Conservation (phyloP, 768 basidiomycete species). For the Russula griseocarnosa region DNA sequence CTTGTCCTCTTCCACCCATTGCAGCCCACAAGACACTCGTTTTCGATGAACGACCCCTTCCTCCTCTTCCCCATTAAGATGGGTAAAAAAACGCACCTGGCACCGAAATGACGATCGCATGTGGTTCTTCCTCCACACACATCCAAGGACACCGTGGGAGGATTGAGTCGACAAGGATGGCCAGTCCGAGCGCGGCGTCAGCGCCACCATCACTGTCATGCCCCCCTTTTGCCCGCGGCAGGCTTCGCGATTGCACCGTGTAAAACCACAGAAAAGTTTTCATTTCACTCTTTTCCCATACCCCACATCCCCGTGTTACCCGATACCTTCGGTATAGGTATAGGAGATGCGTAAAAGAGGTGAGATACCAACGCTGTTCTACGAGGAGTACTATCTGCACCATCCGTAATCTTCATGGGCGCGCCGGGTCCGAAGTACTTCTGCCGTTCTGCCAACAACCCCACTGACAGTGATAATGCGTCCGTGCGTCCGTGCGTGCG, state of each 20-base stretch:
- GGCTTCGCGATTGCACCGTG: constrained; percentile 63
- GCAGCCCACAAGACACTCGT: too few relatives aligned
- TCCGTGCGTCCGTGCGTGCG: constrained; percentile 1
- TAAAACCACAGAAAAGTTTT: not conserved
- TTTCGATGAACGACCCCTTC: not conserved
- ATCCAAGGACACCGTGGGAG: constrained; percentile 58
- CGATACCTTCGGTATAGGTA: constrained; percentile 59
- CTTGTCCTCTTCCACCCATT: not conserved
- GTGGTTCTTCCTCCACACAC: constrained; percentile 55
- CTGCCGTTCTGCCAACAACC: constrained; percentile 37
- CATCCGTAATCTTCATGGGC: constrained; percentile 37
- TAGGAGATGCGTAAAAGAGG: constrained; percentile 51
- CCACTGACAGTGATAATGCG: constrained; percentile 59
- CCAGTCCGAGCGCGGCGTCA: constrained; percentile 53
- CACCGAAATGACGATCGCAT: constrained; percentile 1
- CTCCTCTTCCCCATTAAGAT: not conserved
- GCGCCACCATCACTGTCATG: constrained; percentile 47
- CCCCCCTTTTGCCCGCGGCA: constrained; percentile 53
- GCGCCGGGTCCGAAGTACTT: constrained; percentile 64
- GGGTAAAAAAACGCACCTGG: not conserved
- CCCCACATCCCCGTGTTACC: constrained; percentile 3
- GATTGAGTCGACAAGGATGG: constrained; percentile 59
- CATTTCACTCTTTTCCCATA: not conserved
- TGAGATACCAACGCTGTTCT: constrained; percentile 57
- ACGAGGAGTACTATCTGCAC: constrained; percentile 48